Evolutionary conservation across 2,329 filamentous ascomycete species (phyloP).

Genomic region (Tolypocladium sp.): DNA sequence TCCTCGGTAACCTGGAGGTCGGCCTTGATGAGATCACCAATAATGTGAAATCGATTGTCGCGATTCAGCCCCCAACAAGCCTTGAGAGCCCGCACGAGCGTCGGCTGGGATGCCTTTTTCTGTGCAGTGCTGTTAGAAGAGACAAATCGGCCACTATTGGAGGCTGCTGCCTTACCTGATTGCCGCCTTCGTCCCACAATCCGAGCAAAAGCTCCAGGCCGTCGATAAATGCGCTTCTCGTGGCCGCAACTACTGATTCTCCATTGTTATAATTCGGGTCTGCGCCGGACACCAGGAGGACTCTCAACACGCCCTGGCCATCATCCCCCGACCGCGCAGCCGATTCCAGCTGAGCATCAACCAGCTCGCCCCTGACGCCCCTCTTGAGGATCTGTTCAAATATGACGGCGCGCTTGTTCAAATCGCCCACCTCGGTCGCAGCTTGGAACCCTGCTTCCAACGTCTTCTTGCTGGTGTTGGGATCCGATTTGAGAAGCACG

Average conservation of each 20-base stretch:
- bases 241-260: conserved; percentile 45
- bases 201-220: conserved; percentile 44
- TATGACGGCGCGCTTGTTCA: conserved; percentile 37
- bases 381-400: conserved; percentile 41
- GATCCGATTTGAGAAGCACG: conserved; percentile 36
- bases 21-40: conserved; percentile 41
- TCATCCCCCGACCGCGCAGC: conserved; percentile 41
- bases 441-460: conserved; percentile 45
- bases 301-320: conserved; percentile 36
- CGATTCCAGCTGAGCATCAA: conserved; percentile 44
- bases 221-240: conserved; percentile 38
- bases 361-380: conserved; percentile 39
- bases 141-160: no score
- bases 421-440: conserved; percentile 41
- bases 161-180: conserved; percentile 24
- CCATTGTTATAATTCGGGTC: conserved; percentile 46
- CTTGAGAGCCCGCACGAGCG: conserved; percentile 41
- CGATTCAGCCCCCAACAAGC: conserved; percentile 41
- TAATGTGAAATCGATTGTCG: conserved; percentile 37
- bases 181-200: conserved; percentile 28
- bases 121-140: conserved; percentile 12
- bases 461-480: conserved; percentile 27
- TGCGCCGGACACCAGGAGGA: conserved; percentile 43
- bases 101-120: conserved; percentile 36
- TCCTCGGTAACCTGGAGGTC: conserved; percentile 39